Evolutionary conservation across 345 rosid species (phyloP), one percentile per base, ranked within the genome.

Genomic region (Brassica napus): DNA sequence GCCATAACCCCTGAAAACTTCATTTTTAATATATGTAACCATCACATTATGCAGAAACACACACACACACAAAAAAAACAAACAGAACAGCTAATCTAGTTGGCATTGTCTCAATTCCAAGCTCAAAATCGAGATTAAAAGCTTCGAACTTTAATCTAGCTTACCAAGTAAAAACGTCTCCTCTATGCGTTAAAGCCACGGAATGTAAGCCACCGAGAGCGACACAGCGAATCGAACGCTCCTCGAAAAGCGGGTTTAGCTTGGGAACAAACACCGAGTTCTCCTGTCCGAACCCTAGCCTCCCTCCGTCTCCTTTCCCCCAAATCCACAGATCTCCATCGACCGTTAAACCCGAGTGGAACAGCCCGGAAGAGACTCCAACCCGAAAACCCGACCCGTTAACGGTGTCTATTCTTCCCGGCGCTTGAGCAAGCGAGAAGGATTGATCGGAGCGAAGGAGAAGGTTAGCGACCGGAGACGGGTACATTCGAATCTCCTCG

Each of bases 231-330:
- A 86, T 89, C 49, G 83, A 63, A 26, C 54, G 75, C 63, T 81
- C 83, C 18, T 88, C 94, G 73, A 91, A 74, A 71, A 86, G 77
- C 35, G 92, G 93, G 75, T 91, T 94, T 59, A 86, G 44, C 12
- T 85, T 90, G 0, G 98, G 98, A 15, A 87, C 77, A 81, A 92
- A 92, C 0, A 82, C 87, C 6, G 97, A 78, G 79, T 88, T 77
- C 80, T 94, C 98, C 28, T 90, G 94, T 7, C 98, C 98, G 62
- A 94, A 86, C 31, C 97, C 98, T 52, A 94, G 84, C 47, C 98
- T 88, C 11, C 97, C 95, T n/a, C 98, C 98, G 62, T 90, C 98
- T 11, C 98, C 98, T 86, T 91, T 92, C 0, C 98, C 98, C 98
- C 95, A 92, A 65, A 90, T 72, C 97, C 95, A 92, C 14, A 92